Evolutionary conservation across 345 rosid species (phyloP).

Genomic region (Sisymbrium altissimum): DNA sequence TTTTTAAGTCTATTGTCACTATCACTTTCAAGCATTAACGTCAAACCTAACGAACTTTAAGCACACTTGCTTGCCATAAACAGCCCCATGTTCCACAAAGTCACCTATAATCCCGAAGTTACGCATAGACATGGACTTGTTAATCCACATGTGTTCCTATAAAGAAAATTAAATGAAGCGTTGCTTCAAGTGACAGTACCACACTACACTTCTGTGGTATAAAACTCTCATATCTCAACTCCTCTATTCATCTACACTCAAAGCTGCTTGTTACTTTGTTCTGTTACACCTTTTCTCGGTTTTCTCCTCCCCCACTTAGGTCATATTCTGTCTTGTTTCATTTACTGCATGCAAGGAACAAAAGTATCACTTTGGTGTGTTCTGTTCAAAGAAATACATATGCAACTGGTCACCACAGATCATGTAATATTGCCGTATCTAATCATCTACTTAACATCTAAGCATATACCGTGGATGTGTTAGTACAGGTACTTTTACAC

Average conservation of each 20-base stretch:
- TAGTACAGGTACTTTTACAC: background rate
- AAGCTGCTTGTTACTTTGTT: background rate
- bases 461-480: background rate
- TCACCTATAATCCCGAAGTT: background rate
- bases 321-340: background rate
- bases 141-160: background rate
- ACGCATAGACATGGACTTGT: background rate
- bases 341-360: background rate
- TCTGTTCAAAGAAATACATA: background rate
- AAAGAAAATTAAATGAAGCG: background rate
- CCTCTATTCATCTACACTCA: background rate
- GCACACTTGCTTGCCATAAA: background rate
- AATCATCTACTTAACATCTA: background rate
- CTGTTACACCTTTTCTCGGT: background rate
- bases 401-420: background rate
- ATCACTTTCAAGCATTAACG: background rate
- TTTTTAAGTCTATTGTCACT: background rate
- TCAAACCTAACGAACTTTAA: background rate
- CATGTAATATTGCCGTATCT: background rate
- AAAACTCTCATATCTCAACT: background rate
- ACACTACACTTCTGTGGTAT: background rate
- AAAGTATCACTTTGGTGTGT: background rate
- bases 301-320: background rate
- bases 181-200: background rate
- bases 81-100: background rate